Evolutionary conservation across 805 yeast species (phyloP), one percentile per base, ranked within the genome.

Genomic region (Blastobotrys peoriensis): DNA sequence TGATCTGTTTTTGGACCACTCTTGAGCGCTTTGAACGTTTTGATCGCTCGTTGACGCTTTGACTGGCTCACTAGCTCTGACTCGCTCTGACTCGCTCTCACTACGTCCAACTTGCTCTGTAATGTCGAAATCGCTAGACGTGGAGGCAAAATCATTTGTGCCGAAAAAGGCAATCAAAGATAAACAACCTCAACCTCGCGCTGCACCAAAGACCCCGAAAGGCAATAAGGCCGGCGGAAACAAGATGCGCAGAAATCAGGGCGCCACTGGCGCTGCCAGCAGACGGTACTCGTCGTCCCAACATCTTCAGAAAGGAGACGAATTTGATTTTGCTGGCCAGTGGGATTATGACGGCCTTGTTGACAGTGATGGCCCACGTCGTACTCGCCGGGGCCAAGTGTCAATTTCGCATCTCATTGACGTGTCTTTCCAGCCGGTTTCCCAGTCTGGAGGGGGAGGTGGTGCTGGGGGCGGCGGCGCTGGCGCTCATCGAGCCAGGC

Each of bases 371-470:
- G 15, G 15, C 20, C 33, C 30, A 6, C 33, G 13, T 38, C 33
- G 40, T 8, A 44, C 38, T 21, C 28, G 21, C n/a, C 47, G 55
- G 13, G 55, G 55, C 27, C 42, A 47, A 33, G 43, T 50, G n/a
- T 47, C 51, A 2, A 50, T 51, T 13, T 47, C 55, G 13, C 55
- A 51, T 38, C 40, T 51, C 17, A 6, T 51, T 25, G 51, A 47
- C 35, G n/a, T 42, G 10, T 34, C 41, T n/a, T 33, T 40, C 17
- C 37, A 44, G 3, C 43, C 47, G 3, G 25, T 41, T 9, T 42
- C 43, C 18, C 33, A 6, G 10, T n/a, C 9, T 23, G 20, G 36
- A 8, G 36, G 33, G 9, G n/a, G 45, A n/a, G 34, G 10, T 38
- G 18, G 9, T 22, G 40, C 10, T 17, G 5, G 3, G 20, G 22